Conservation (phyloP, 2,329 filamentous ascomycete species). For the Aspergillus sp. region DNA sequence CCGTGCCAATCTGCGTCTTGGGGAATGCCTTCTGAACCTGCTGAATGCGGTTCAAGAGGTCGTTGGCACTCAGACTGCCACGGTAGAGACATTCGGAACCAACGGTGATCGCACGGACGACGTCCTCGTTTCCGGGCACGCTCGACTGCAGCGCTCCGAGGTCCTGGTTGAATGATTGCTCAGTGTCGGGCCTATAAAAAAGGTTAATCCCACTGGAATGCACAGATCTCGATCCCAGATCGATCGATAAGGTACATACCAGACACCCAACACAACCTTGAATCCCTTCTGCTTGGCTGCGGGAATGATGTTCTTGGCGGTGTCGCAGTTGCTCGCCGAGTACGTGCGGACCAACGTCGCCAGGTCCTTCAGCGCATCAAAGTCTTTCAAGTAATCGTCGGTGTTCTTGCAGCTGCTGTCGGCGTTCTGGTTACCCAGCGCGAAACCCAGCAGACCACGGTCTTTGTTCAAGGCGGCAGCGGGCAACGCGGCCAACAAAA, state of each 20-base stretch:
- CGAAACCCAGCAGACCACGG: constrained; percentile 54
- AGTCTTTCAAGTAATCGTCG: constrained; percentile 57
- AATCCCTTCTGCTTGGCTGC: constrained; percentile 58
- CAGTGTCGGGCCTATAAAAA: constrained; percentile 48
- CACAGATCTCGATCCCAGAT: constrained; percentile 1
- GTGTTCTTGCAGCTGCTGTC: constrained; percentile 55
- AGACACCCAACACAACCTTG: constrained; percentile 62
- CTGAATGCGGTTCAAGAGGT: constrained; percentile 55
- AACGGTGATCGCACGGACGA: constrained; percentile 61
- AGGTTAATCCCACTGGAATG: background rate
- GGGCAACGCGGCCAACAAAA: constrained; percentile 38
- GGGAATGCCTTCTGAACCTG: constrained; percentile 51
- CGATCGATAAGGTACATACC: constrained; percentile 37
- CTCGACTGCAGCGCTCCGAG: constrained; percentile 47
- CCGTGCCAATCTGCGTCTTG: constrained; percentile 54
- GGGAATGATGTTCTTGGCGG: constrained; percentile 54
- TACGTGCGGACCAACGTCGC: constrained; percentile 58
- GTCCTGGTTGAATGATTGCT: constrained; percentile 55
- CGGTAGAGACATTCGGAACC: constrained; percentile 65
- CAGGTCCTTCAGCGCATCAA: constrained; percentile 49
- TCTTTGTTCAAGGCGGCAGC: constrained; percentile 37
- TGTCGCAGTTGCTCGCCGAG: constrained; percentile 58
- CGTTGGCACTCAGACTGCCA: constrained; percentile 53
- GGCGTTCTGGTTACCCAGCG: constrained; percentile 56
- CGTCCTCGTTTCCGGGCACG: constrained; percentile 42